Evolutionary conservation across 2,329 filamentous ascomycete species (phyloP).

Genomic region (Penicillium sp.): DNA sequence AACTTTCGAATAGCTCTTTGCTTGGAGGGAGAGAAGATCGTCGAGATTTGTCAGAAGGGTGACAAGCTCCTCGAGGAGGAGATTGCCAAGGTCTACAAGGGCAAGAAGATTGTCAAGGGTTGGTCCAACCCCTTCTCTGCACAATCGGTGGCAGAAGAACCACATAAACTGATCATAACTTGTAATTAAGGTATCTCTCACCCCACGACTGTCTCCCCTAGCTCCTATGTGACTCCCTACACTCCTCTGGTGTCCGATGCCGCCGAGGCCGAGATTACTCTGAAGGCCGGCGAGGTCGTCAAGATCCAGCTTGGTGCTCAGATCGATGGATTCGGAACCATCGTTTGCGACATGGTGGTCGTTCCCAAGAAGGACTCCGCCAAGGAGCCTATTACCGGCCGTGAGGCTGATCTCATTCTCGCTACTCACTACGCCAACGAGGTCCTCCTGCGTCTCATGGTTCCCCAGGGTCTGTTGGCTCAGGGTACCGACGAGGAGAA

Average conservation of each 20-base stretch:
- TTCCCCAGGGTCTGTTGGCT: conserved; percentile 78
- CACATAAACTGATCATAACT: conserved; percentile 7
- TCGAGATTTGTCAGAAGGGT: conserved; percentile 88
- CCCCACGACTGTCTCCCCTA: conserved; percentile 89
- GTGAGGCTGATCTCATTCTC: conserved; percentile 75
- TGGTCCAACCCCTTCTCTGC: conserved; percentile 23
- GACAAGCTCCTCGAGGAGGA: conserved; percentile 93
- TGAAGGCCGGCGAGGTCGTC: conserved; percentile 78
- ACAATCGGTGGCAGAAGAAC: background rate
- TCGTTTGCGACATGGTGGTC: conserved; percentile 86
- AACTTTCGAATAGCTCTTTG: conserved; percentile 49
- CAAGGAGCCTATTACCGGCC: conserved; percentile 60
- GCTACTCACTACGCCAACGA: conserved; percentile 95
- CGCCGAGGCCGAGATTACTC: conserved; percentile 67
- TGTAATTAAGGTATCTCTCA: conserved; percentile 64
- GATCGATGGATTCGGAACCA: conserved; percentile 92
- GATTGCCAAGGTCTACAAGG: conserved; percentile 90
- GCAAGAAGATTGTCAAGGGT: conserved; percentile 95
- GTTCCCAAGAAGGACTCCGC: conserved; percentile 56
- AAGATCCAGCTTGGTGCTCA: conserved; percentile 99
- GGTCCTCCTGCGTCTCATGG: conserved; percentile 78
- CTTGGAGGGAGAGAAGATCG: conserved; percentile 79
- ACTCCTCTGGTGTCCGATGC: conserved; percentile 81
- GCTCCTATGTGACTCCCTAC: conserved; percentile 90
- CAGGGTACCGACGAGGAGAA: conserved; percentile 87